Evolutionary conservation across 2,329 filamentous ascomycete species (phyloP).

Genomic region (Colletotrichum sp.): DNA sequence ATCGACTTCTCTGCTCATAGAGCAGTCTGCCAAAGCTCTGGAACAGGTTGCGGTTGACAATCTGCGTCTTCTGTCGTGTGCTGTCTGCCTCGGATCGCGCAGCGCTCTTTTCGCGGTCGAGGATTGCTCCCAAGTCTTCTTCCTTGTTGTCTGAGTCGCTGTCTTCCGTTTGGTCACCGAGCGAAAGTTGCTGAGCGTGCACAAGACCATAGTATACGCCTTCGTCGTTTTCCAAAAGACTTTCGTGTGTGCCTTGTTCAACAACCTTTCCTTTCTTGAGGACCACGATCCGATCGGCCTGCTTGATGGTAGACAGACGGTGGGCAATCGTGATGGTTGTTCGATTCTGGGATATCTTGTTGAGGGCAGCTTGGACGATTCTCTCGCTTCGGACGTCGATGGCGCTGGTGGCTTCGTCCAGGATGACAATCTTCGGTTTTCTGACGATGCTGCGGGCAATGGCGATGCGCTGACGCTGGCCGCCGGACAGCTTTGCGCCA

Average conservation of each 20-base stretch:
- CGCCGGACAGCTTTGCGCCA: conserved; percentile 80
- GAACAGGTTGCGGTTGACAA: conserved; percentile 48
- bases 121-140: conserved; percentile 43
- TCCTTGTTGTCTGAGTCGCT: conserved; percentile 39
- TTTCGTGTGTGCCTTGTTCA: conserved; percentile 78
- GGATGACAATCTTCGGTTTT: conserved; percentile 72
- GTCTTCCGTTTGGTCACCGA: conserved; percentile 51
- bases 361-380: conserved; percentile 69
- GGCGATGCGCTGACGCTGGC: conserved; percentile 83
- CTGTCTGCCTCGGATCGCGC: conserved; percentile 38
- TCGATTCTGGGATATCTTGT: conserved; percentile 64
- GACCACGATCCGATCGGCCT: conserved; percentile 81
- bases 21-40: conserved; percentile 62
- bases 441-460: conserved; percentile 79
- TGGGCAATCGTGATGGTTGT: conserved; percentile 80
- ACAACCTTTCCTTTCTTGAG: conserved; percentile 72
- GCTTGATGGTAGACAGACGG: conserved; percentile 75
- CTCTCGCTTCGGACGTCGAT: conserved; percentile 59
- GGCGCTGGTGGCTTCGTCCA: conserved; percentile 80
- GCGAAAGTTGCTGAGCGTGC: conserved; percentile 62
- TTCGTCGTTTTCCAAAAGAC: conserved; percentile 63
- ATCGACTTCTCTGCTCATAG: conserved; percentile 58
- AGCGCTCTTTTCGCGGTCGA: conserved; percentile 52
- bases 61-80: conserved; percentile 34
- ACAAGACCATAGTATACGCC: conserved; percentile 75